Base-by-base conservation (phyloP, 2,329 filamentous ascomycete species). In the Biscogniauxia mediterranea region DNA sequence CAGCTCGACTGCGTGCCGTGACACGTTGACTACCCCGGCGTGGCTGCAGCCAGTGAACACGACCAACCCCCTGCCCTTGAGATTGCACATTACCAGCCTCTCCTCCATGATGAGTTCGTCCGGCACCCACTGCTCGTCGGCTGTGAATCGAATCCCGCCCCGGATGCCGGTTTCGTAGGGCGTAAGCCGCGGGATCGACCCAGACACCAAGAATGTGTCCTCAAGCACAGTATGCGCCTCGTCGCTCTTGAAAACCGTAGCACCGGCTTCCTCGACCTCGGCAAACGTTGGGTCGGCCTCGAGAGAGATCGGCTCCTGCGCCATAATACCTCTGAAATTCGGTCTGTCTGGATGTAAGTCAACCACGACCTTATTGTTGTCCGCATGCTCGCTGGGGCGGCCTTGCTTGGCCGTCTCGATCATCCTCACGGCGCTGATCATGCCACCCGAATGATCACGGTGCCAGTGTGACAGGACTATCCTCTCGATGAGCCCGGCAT, bases 1-100 rank as follows among this genome's bases (percentile, higher is more conserved):
- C 1, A 81, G 71, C 1, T 78, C 71, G 0, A 80, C 50, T 0
- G 82, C 81, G 66, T 84, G 78, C 50, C 75, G 77, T 1, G 77
- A 73, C 2, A 79, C 77, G 65, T 85, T 85, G 57, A 85, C 78
- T 7, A 85, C 79, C 0, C 83, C 83, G 0, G 82, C 81, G 60
- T 85, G 83, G 64, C 80, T 82, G 71, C 83, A 85, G 11, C 82
- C 83, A 0, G 82, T 84, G 67, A 85, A 83, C 20, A 85, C 74
- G 1, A 85, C 79, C 2, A 85, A 74, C 0, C 83, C 83, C 62
- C 80, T 81, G 13, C 73, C 81, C 73, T 80, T 83, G 20, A 85
- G 68, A 58, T 81, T 80, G 64, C 81, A 83, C 68, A 81, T 78
- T n/a, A 85, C 73, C 52, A 84, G 79, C 11, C 83, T 75, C 67